Base-by-base conservation (phyloP, 805 yeast species). In the Candida sakaeoensis region DNA sequence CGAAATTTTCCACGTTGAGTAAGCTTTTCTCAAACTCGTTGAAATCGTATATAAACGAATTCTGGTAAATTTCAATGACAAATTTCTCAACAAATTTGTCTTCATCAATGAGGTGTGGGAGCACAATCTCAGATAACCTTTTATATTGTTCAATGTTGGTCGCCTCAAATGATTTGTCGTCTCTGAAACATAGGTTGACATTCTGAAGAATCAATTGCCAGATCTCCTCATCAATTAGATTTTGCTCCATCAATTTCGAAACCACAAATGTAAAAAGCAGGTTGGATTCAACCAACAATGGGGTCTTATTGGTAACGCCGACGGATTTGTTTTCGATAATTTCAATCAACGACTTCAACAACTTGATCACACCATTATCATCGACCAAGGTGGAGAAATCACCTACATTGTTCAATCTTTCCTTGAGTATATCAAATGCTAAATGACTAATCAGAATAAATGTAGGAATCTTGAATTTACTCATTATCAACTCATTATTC, bases 401-500 rank as follows among this genome's bases (percentile, higher is more conserved):
- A 0, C 35, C 42, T 2, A 57, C 39, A 16, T 44, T 36, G 1
- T 49, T 45, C n/a, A 83, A 39, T 28, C 69, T 68, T 1, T 46
- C 43, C 2, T 51, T 45, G n/a, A 83, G 49, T 12, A 73, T 44
- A 5, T 58, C 55, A 34, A 77, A 60, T 0, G 83, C 68, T 13
- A 53, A 50, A 38, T 70, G 71, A 48, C 89, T 74, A 1, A 79
- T 61, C 0, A 85, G 80, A 22, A 77, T 69, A 50, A 84, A 85
- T 0, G 84, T 71, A 2, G 90, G 86, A 22, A 82, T 71, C 37
- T 75, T 72, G 49, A 49, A 55, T 46, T 41, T 67, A 36, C 43
- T 61, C 32, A 55, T 53, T 21, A 56, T 42, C 13, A 51, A 34
- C 28, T 51, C 49, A 50, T 51, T 62, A 61, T 57, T 61, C 60